A percentile compares a stretch with the other conserved stretches of the same genome.
Conservation (phyloP, 192 early-diverging fungal genomes). For the Cladochytrium replicatum region DNA sequence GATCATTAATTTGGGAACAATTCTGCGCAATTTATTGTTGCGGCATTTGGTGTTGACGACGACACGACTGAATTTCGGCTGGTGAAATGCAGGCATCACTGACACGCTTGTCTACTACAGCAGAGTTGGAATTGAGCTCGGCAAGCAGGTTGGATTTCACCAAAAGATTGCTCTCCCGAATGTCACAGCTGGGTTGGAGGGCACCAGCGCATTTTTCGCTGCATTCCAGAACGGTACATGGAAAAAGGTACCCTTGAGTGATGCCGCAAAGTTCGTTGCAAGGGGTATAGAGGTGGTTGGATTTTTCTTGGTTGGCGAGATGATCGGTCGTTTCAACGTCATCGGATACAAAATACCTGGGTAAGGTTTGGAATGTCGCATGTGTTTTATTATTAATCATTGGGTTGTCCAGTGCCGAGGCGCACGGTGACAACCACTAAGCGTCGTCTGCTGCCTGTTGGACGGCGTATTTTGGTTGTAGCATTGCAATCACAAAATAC, state of each 20-base stretch:
- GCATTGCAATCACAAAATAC: too few relatives aligned
- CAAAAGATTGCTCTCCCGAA: slow-evolving; percentile 22
- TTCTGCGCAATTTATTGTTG: too few relatives aligned
- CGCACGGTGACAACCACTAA: too few relatives aligned
- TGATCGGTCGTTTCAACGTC: slow-evolving; percentile 38
- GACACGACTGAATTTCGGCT: too few relatives aligned
- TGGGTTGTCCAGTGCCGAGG: too few relatives aligned
- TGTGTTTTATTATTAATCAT: neutral
- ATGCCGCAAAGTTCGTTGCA: slow-evolving; percentile 24
- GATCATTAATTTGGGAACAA: too few relatives aligned
- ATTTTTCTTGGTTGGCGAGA: slow-evolving; percentile 50
- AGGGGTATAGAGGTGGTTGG: slow-evolving; percentile 38
- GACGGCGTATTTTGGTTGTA: too few relatives aligned
- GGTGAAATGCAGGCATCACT: slow-evolving; percentile 21
- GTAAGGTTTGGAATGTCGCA: too few relatives aligned
- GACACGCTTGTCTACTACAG: slow-evolving; percentile 33
- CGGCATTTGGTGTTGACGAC: too few relatives aligned
- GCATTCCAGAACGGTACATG: slow-evolving; percentile 35
- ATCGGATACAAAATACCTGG: slow-evolving; percentile 45
- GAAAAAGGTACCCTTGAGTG: slow-evolving; percentile 42
- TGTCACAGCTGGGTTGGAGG: slow-evolving; percentile 27
- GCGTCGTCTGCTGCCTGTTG: too few relatives aligned
- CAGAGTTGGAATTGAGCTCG: slow-evolving; percentile 33
- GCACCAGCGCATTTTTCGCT: slow-evolving; percentile 28
- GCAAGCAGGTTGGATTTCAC: slow-evolving; percentile 25